phyloP scores from a whole-genome alignment of 176 grass and related monocot species.

The Leersia perrieri region DNA sequence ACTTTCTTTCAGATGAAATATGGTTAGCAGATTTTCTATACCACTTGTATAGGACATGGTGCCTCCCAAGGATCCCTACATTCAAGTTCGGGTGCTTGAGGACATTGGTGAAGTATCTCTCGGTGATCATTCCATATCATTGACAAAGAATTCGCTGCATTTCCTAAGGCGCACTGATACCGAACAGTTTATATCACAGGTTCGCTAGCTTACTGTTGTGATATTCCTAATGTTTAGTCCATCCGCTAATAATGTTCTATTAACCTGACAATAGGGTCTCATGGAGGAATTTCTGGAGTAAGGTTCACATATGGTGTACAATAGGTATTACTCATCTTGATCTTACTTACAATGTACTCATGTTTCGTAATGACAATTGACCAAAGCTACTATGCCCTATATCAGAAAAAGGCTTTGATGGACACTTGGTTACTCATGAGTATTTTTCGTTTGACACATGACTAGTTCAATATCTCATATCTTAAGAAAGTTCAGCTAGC shows the following conservation, averaged over 20 bases:
- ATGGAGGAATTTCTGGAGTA: conserved; percentile 96
- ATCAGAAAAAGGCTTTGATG: conserved; percentile 2
- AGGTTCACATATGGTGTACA: conserved; percentile 32
- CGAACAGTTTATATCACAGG: conserved; percentile 89
- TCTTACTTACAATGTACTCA: background rate
- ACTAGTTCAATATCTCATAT: background rate
- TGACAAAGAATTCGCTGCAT: conserved; percentile 90
- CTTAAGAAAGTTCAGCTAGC: background rate
- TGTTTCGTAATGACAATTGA: background rate
- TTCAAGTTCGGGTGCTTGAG: conserved; percentile 75
- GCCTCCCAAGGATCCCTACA: conserved; percentile 96
- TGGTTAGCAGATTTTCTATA: background rate
- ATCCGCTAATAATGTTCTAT: background rate
- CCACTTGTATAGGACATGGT: conserved; percentile 75
- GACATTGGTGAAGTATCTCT: conserved; percentile 94
- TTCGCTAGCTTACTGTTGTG: conserved; percentile 18
- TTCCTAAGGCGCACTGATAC: conserved; percentile 83
- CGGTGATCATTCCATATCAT: conserved; percentile 79
- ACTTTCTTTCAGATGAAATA: conserved; percentile 1
- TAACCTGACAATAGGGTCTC: conserved; percentile 56
- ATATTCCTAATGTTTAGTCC: background rate
- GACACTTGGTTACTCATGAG: background rate
- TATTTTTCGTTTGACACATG: conserved; percentile 4
- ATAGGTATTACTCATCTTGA: conserved; percentile 34
- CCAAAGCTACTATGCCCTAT: background rate